These are phyloP conservation scores for Fusarium agapanthi DNA, from an alignment of 2,329 filamentous ascomycete species.

Conservation along the genomic window DNA sequence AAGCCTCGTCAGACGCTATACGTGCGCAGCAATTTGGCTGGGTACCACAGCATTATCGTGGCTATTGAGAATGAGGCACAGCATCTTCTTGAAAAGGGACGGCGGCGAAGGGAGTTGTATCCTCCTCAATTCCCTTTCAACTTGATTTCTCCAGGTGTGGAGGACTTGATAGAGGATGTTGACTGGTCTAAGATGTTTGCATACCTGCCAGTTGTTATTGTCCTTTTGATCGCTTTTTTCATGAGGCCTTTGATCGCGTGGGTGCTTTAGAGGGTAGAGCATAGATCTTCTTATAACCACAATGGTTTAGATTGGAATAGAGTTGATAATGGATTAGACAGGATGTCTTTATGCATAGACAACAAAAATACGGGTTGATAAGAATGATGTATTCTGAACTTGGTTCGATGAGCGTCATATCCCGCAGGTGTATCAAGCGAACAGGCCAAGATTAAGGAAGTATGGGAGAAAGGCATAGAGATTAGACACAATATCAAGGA, in stretches of 20 bases:
- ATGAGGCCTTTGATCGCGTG: background rate
- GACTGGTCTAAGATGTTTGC: slow-evolving; percentile 22
- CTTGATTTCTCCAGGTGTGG: slow-evolving; percentile 20
- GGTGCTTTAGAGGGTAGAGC: background rate
- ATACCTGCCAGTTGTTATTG: background rate
- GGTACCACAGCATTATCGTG: slow-evolving; percentile 35
- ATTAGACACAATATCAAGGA: background rate
- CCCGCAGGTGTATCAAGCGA: background rate
- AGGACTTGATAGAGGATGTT: slow-evolving; percentile 33
- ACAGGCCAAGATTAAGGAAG: background rate
- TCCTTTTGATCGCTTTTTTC: slow-evolving; percentile 11
- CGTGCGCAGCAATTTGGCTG: slow-evolving; percentile 31
- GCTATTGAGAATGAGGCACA: slow-evolving; percentile 35
- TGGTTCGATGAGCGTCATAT: background rate
- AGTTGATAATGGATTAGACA: background rate
- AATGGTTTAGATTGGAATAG: background rate
- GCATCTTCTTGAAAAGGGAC: slow-evolving; percentile 34
- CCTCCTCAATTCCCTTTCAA: slow-evolving; percentile 20
- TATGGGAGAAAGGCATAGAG: fast-evolving
- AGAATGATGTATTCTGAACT: background rate
- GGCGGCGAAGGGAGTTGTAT: slow-evolving; percentile 15
- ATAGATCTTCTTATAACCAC: background rate
- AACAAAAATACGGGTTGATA: background rate
- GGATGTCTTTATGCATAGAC: background rate
- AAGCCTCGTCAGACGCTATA: slow-evolving; percentile 44